Base-by-base conservation (phyloP, 1,284 basidiomycete genomes). In the Phellinidium pouzarii region DNA sequence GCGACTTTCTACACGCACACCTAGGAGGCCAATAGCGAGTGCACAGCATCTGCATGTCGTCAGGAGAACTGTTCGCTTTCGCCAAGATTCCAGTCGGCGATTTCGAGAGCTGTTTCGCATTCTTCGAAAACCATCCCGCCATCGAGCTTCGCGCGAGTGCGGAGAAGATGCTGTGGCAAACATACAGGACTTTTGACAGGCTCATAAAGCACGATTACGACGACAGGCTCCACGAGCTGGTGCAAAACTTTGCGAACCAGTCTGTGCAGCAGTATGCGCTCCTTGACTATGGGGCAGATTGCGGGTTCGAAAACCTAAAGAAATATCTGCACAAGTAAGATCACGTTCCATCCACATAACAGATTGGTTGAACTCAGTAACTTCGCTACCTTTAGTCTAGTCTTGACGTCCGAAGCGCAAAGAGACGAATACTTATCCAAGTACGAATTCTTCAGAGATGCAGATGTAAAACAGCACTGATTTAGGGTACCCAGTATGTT, bases 311-410 rank as follows among this genome's bases (percentile, higher is more conserved):
- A 14, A 53, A 37, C 8, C 20, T 47, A 1, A 49, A 27, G 43
- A 49, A 44, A 12, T 57, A 57, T 46, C n/a, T 57, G 23, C 52
- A 50, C 20, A 42, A 48, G 55, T 57, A 23, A 47, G 55, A 36
- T n/a, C 5, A n/a, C n/a, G 38, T 17, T 46, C 14, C 19, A 22
- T 22, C 22, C 8, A n/a, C 12, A 11, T n/a, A 23, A n/a, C 14
- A 48, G 29, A 26, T 50, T 8, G 19, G 14, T 3, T 11, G 11
- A 36, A n/a, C n/a, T n/a, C 27, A n/a, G 7, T n/a, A 36, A 25
- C 20, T 25, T 48, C 4, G 31, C 49, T 34, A 14, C 31, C 31
- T 34, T 7, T 14, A 55, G 54, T 9, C 36, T 55, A 27, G 48
- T 57, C 12, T 47, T 53, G 37, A 50, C 55, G 46, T 42, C 55